phyloP scores from a whole-genome alignment of 176 grass and related monocot species.

The Thinopyrum elongatum region DNA sequence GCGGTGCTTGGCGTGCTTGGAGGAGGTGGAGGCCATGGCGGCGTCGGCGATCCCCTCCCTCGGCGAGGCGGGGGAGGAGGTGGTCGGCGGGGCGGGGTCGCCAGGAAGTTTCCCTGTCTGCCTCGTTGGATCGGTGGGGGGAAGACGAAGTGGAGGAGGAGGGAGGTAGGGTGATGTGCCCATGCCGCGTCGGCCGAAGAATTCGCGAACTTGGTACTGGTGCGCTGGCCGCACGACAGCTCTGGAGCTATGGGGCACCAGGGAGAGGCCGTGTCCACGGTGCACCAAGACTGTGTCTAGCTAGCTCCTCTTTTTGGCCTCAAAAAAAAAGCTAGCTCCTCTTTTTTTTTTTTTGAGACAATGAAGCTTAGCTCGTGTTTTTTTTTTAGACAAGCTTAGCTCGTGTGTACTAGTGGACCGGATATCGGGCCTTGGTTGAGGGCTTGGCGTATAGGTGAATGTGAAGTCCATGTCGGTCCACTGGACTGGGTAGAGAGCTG shows the following conservation, averaged over 20 bases:
- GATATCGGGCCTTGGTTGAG: no score
- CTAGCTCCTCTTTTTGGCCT: background rate
- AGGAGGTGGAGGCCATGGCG: conserved; percentile 54
- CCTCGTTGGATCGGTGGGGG: conserved; percentile 46
- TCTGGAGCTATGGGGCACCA: background rate
- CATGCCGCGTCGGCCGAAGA: conserved; percentile 42
- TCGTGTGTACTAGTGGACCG: no score
- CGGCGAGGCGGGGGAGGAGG: background rate
- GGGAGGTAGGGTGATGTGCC: conserved; percentile 19
- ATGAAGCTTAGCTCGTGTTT: no score
- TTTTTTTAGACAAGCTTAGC: no score
- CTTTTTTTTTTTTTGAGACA: no score
- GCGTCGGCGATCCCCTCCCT: background rate
- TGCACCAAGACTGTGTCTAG: background rate
- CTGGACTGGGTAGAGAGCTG: no score
- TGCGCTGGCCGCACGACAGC: background rate
- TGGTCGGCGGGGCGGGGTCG: background rate
- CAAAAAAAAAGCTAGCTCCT: no score
- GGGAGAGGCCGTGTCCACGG: background rate
- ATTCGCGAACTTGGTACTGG: conserved; percentile 11
- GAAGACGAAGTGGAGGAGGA: background rate
- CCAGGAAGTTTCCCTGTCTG: conserved; percentile 3
- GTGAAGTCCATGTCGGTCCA: no score
- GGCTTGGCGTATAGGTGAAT: no score
- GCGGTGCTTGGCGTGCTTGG: conserved; percentile 59